These are phyloP conservation scores for Penicillium sp. DNA, from an alignment of 2,329 filamentous ascomycete genomes.

Conservation along the genomic window DNA sequence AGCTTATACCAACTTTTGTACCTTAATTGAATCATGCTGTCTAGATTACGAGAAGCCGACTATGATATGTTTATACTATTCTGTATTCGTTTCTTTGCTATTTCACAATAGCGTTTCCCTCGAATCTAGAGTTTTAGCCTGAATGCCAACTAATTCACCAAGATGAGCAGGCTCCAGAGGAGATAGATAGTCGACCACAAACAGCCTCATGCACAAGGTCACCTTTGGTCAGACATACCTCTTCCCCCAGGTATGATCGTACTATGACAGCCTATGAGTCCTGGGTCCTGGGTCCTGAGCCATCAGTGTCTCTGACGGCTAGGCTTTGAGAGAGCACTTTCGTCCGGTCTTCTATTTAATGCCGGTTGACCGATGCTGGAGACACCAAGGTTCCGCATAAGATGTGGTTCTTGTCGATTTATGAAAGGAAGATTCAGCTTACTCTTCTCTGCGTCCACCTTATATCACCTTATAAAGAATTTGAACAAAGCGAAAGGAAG, in stretches of 20 bases:
- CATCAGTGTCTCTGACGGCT: neutral
- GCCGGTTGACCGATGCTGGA: too few species aligned
- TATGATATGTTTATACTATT: neutral
- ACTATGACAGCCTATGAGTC: neutral
- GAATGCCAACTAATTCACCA: too few species aligned
- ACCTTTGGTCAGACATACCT: too few species aligned
- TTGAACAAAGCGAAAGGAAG: neutral
- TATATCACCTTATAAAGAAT: neutral
- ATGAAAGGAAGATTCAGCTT: neutral
- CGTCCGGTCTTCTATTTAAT: too few species aligned
- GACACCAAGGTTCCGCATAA: too few species aligned
- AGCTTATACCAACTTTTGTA: conserved; percentile 20
- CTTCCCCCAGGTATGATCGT: too few species aligned
- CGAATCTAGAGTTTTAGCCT: too few species aligned
- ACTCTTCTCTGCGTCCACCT: neutral
- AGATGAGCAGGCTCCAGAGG: too few species aligned
- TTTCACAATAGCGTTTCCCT: too few species aligned
- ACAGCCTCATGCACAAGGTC: too few species aligned
- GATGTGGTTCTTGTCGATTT: neutral
- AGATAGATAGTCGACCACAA: too few species aligned
- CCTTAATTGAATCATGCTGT: conserved; percentile 12
- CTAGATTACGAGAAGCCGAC: conserved; percentile 6
- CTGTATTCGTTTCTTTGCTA: neutral
- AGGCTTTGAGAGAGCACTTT: neutral
- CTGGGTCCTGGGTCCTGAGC: neutral